Base-by-base conservation (phyloP, 2,329 filamentous ascomycete species). In the Graphilbum sp. region DNA sequence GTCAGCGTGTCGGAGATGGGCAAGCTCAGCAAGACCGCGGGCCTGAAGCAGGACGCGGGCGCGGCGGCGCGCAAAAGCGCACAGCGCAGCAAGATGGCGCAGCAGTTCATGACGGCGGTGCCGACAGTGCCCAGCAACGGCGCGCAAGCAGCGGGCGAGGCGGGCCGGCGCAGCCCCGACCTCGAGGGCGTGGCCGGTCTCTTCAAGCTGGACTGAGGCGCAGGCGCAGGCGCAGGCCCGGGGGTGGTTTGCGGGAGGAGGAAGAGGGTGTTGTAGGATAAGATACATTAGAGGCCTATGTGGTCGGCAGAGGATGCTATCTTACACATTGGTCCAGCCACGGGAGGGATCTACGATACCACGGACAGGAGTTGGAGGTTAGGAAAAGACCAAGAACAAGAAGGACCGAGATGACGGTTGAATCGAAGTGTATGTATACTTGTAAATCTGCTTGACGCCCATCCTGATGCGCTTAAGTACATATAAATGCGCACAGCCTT, bases 1-100 rank as follows among this genome's bases (percentile, higher is more conserved):
- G 78, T 96, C 6, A 88, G 86, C 49, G 83, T 98, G 40, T 83
- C 87, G 8, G 90, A 98, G 58, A 81, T 90, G 63, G 90, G 90
- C 20, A 90, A 84, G 56, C 75, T 98, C 7, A 64, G 59, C 37
- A 74, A 74, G 54, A 66, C 62, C 34, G 57, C 57, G 12, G 59
- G 59, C 13, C 52, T 61, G 23, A 37, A 49, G 30, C 43, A 41
- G n/a, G 48, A 48, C 10, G 44, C 44, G n/a, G 44, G 41, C 17
- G 45, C 47, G 13, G 29, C 45, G 1, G 35, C 41, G 10, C 68
- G 66, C 51, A 67, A 60, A 46, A 52, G 59, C 17, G 50, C 52
- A 6, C 38, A 43, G 21, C 58, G 69, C 25, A 72, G 66, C 45
- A 70, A 69, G 53, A 71, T 79, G 73, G 71, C 72, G 5, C 72